phyloP scores from a whole-genome alignment of 495 filamentous ascomycete species.

The Acidomyces sp. region DNA sequence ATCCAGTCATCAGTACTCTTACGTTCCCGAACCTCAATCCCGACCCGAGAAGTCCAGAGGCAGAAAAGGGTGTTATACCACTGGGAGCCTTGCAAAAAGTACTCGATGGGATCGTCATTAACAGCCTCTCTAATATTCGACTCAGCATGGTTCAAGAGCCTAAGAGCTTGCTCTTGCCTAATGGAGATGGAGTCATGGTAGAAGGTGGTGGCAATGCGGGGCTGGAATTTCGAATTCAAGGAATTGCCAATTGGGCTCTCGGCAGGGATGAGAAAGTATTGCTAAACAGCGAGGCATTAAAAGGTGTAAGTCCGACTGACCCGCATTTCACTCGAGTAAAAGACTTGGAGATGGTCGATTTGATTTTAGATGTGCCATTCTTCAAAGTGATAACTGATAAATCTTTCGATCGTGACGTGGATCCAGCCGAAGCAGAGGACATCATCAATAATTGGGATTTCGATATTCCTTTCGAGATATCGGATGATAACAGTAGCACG shows the following conservation, averaged over 20 bases:
- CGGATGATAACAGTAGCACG: not conserved
- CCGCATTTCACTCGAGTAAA: constrained; percentile 69
- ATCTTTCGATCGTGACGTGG: not conserved
- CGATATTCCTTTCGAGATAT: no score
- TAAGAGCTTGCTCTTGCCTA: not conserved
- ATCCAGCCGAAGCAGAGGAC: not conserved
- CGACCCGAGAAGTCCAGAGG: no score
- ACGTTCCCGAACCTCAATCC: constrained; percentile 56
- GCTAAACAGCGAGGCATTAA: constrained; percentile 60
- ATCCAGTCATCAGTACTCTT: constrained; percentile 56
- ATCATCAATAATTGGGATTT: not conserved
- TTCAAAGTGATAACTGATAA: no score
- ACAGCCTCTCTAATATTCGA: constrained; percentile 63
- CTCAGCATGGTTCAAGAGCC: constrained; percentile 64
- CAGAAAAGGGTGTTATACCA: not conserved
- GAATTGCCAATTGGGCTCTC: constrained; percentile 64
- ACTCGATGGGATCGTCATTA: constrained; percentile 60
- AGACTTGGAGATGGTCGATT: constrained; percentile 57
- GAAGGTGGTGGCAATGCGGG: constrained; percentile 21
- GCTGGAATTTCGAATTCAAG: constrained; percentile 48
- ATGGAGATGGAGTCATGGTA: constrained; percentile 24
- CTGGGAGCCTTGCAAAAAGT: constrained; percentile 24
- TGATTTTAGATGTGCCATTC: constrained; percentile 45
- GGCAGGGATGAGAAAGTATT: constrained; percentile 86
- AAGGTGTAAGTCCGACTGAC: constrained; percentile 58